Evolutionary conservation across 257 asterid genomes (phyloP).

Genomic region (Osmanthus fragrans): DNA sequence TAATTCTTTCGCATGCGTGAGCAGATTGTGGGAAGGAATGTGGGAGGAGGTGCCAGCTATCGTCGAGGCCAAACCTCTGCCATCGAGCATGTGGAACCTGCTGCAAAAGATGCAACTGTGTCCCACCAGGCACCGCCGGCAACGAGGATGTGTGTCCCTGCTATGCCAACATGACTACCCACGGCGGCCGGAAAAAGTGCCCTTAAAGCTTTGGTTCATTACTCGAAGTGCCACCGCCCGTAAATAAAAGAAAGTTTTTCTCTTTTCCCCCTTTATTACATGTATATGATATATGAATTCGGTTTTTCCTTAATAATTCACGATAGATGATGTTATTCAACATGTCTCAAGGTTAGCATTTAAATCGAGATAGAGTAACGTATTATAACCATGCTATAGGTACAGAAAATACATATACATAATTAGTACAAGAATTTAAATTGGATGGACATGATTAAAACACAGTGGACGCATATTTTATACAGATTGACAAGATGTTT

Average conservation of each 20-base stretch:
- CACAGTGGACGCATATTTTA: no score
- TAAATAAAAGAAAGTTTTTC: not conserved
- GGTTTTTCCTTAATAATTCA: no score
- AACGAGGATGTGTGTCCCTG: slow-evolving; percentile 56
- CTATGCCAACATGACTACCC: slow-evolving; percentile 59
- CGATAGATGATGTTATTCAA: no score
- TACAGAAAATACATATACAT: no score
- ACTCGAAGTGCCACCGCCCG: not conserved
- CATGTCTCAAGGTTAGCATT: no score
- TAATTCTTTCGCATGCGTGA: not conserved
- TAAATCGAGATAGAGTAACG: no score
- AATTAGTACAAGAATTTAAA: no score
- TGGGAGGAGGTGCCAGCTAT: slow-evolving; percentile 41
- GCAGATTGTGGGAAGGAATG: slow-evolving; percentile 57
- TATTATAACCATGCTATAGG: no score
- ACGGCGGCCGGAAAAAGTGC: slow-evolving; percentile 57
- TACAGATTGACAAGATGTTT: no score
- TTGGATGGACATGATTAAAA: no score
- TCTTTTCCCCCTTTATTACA: no score
- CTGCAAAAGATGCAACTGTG: slow-evolving; percentile 56
- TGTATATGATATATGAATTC: no score
- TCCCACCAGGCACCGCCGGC: slow-evolving; percentile 69
- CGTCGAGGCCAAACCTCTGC: slow-evolving; percentile 43
- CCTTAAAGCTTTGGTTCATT: slow-evolving; percentile 33
- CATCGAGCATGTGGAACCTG: slow-evolving; percentile 62